Evolutionary conservation across 139 green algal genomes (phyloP).

Genomic region (Monoraphidium neglectum): DNA sequence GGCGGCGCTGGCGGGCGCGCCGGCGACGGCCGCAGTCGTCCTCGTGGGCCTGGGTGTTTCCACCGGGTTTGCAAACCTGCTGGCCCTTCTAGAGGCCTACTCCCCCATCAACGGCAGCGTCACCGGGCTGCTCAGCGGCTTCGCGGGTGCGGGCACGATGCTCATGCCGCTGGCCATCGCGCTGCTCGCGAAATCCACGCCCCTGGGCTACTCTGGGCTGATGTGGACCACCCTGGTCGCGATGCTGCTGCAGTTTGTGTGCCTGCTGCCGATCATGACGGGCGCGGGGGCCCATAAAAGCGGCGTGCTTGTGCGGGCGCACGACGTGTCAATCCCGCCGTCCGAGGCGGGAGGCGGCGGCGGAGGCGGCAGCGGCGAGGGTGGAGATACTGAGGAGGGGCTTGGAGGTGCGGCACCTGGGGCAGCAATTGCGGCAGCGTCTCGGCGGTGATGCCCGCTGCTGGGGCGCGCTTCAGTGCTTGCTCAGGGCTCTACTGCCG

Average conservation of each 20-base stretch:
- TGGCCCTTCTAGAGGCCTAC: conserved; percentile 14
- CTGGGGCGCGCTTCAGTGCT: too few relatives aligned
- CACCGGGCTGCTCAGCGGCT: conserved; percentile 21
- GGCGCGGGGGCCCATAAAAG: background rate
- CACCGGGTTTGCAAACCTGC: conserved; percentile 23
- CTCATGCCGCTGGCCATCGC: conserved; percentile 17
- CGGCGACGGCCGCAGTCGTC: background rate
- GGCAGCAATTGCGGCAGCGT: too few relatives aligned
- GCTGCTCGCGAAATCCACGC: conserved; percentile 15
- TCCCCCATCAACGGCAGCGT: conserved; percentile 16
- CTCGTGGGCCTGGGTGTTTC: conserved; percentile 18
- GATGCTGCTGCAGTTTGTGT: conserved; percentile 12
- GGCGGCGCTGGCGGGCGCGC: background rate
- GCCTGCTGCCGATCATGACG: conserved; percentile 7
- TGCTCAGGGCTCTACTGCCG: too few relatives aligned
- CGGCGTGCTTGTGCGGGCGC: too few relatives aligned
- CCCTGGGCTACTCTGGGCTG: conserved; percentile 5
- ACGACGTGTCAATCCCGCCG: too few relatives aligned
- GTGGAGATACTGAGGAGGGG: too few relatives aligned
- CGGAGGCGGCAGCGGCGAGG: too few relatives aligned
- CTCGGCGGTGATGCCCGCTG: too few relatives aligned
- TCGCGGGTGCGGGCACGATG: conserved; percentile 27
- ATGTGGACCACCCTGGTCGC: conserved; percentile 14
- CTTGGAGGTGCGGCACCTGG: too few relatives aligned
- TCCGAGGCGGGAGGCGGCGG: too few relatives aligned